Base-by-base conservation (phyloP, 2,329 filamentous ascomycete species). In the Trichophaea hybrida region DNA sequence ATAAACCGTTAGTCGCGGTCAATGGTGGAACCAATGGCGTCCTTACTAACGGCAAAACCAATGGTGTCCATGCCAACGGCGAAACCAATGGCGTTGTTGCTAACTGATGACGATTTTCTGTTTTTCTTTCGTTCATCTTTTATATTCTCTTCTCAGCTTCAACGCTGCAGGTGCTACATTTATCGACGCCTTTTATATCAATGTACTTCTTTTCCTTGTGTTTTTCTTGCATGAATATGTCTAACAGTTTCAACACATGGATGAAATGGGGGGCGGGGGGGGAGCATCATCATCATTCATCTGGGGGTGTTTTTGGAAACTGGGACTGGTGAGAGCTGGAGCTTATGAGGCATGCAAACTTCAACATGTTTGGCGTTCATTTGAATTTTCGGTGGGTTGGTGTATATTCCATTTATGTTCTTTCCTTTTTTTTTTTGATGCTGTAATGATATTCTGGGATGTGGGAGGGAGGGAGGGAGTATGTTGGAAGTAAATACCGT, bases 331-430 rank as follows among this genome's bases (percentile, higher is more conserved):
- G 24, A 3, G 24, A 24, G 3, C 24, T 24, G 24, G 24, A 24
- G 24, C 24, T 24, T 24, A 24, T 1, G 24, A 24, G 24, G 24
- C 24, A 24, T 24, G 40, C 64, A 64, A 66, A 66, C 64, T 66
- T 66, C 64, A 66, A 66, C 64, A 66, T 66, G 64, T 66, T 61
- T 66, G 64, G 63, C 53, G 53, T 55, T 55, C 24, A 24, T 24
- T 24, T 24, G 24, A 24, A 24, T 24, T 24, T 24, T 24, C 24
- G 24, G 24, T 24, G 24, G 24, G 24, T 24, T 1, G 24, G 24
- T 24, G 24, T 24, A 24, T 24, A 24, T 24, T 24, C 24, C 24
- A n/a, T 24, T 24, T 24, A 3, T 24, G 24, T 24, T 24, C n/a
- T 24, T 24, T 2, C 24, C 3, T 1, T 24, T 24, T 24, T 24